Conservation (phyloP, 148 eudicot genomes). For the Persicaria maculosa region DNA sequence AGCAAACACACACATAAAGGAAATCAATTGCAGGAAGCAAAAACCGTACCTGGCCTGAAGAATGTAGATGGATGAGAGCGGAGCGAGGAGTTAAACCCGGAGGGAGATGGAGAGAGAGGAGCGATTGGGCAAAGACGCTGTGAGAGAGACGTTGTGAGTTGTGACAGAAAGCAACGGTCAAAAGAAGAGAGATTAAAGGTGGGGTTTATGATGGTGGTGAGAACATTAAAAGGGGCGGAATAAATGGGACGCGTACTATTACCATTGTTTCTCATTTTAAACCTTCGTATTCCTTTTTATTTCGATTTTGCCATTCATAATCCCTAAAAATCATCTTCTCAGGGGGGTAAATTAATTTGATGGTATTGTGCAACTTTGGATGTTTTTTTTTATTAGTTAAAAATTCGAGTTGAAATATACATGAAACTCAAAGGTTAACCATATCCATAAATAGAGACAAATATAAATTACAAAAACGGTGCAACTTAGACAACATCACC, state of each 20-base stretch:
- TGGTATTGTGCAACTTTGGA: no score
- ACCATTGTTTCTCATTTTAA: background rate
- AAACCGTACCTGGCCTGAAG: slow-evolving; percentile 15
- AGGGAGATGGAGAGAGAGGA: slow-evolving; percentile 2
- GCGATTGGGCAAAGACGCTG: background rate
- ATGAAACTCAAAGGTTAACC: no score
- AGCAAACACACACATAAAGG: slow-evolving; percentile 9
- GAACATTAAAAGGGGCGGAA: slow-evolving; percentile 15
- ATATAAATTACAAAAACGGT: no score
- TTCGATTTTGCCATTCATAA: slow-evolving; percentile 5
- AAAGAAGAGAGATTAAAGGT: slow-evolving; percentile 18
- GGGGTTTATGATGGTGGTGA: slow-evolving; percentile 8
- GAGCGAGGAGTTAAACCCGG: slow-evolving; percentile 14
- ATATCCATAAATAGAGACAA: no score
- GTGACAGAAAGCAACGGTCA: slow-evolving; percentile 63
- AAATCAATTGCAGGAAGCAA: slow-evolving; percentile 12
- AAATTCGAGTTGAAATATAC: no score
- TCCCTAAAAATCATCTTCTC: background rate
- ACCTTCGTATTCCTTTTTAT: background rate
- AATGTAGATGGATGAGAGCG: background rate
- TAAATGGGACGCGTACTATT: slow-evolving; percentile 12
- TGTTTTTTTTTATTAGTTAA: no score
- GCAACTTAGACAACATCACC: no score
- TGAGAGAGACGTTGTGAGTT: slow-evolving; percentile 19
- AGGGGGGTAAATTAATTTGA: no score